Conservation (phyloP, 495 filamentous ascomycete genomes). For the Trichoderma gamsii region DNA sequence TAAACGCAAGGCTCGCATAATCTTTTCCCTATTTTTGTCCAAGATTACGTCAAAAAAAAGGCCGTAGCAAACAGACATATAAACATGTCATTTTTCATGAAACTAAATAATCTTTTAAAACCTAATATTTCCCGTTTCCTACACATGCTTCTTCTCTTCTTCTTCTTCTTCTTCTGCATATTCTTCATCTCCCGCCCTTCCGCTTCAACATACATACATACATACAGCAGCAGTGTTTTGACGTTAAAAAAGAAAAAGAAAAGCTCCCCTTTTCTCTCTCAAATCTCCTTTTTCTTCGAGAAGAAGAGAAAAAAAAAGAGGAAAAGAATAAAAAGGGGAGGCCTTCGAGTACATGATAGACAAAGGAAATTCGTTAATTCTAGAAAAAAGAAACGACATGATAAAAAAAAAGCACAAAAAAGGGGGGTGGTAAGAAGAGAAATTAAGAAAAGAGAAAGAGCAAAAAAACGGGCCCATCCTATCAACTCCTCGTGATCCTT, state of each 20-base stretch:
- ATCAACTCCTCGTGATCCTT: constrained; percentile 6
- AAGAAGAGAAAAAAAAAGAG: background rate
- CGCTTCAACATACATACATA: constrained; percentile 2
- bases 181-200: too few species aligned
- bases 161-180: too few species aligned
- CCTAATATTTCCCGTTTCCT: constrained; percentile 11
- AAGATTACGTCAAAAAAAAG: background rate
- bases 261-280: background rate
- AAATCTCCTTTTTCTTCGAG: background rate
- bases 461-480: constrained; percentile 11
- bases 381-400: background rate
- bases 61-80: background rate
- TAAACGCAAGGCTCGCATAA: too few species aligned
- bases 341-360: background rate
- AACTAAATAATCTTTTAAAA: too few species aligned
- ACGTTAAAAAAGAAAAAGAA: background rate
- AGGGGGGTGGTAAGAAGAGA: background rate
- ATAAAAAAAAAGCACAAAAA: background rate
- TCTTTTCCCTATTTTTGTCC: background rate
- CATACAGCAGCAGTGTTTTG: background rate
- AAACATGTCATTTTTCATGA: background rate
- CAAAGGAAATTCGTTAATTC: constrained; percentile 12
- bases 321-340: background rate
- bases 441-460: constrained; percentile 3
- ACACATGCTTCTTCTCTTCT: background rate